Base-by-base conservation (phyloP, 2,329 filamentous ascomycete genomes). In the Hortaea sp. region DNA sequence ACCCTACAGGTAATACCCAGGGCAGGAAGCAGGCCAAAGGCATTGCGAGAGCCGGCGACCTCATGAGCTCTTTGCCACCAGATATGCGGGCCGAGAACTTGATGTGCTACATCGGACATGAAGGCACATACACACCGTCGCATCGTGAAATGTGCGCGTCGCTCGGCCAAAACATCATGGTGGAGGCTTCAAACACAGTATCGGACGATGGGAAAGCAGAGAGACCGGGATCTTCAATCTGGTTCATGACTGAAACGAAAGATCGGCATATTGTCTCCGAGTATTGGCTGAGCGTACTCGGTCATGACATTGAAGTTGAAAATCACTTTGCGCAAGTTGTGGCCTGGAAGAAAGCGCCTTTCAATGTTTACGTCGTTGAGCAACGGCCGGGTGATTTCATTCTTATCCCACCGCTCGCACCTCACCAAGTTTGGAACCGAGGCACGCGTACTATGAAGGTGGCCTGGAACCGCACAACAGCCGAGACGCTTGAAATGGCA, bases 231-330 rank as follows among this genome's bases (percentile, higher is more conserved):
- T 94, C 86, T 45, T 95, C 92, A 0, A 79, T 98, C 34, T 98
- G 92, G 92, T 95, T 97, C 63, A 97, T 98, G 92, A 97, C 92
- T 0, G 88, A 95, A 63, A 88, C 82, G 32, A 94, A 92, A 58
- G 92, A 98, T 59, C 82, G 92, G 1, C 83, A 89, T 50, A 75
- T 90, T 4, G 88, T 97, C 2, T 83, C 88, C 0, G 90, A 97
- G 60, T 97, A 95, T 64, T 98, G 94, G 71, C 71, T 94, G 42
- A 94, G 88, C 1, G 85, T 88, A 65, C 75, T 98, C 5, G 92
- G 92, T 1, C 92, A 98, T 61, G 90, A 98, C 57, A 89, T 97
- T 50, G 90, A 97, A 61, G 87, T 97, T 12, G 92, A 98, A 62
- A 88, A 90, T 54, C 90, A 97, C 64, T 97, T 97, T 66, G 92